Conservation (phyloP, 495 filamentous ascomycete genomes). For the Xylaria palmicola region DNA sequence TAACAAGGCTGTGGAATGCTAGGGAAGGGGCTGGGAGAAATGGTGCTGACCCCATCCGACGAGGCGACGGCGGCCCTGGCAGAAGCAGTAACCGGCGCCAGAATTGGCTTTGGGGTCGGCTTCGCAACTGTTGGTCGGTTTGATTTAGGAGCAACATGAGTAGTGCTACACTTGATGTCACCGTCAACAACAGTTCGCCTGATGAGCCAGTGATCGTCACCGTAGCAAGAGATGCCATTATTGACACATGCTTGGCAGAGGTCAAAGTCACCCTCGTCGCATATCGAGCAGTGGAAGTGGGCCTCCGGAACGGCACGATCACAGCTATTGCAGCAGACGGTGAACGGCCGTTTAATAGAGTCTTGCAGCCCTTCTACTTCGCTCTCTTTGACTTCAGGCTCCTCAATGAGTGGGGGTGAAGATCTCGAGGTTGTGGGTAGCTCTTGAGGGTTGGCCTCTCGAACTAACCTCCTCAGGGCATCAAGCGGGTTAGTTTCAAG, state of each 20-base stretch:
- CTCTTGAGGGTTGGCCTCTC: no score
- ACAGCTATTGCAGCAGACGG: slow-evolving; percentile 94
- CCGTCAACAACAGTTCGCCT: slow-evolving; percentile 81
- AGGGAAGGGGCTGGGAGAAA: no score
- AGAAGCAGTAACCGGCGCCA: no score
- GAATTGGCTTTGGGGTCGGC: background rate
- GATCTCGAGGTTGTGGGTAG: background rate
- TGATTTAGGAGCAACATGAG: slow-evolving; percentile 63
- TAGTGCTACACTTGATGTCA: slow-evolving; percentile 77
- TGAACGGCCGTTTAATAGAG: slow-evolving; percentile 36
- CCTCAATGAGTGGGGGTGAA: background rate
- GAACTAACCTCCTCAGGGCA: no score
- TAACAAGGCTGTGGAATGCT: no score
- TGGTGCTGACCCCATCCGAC: no score
- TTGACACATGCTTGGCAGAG: slow-evolving; percentile 80
- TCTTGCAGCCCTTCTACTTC: background rate
- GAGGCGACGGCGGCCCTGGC: no score
- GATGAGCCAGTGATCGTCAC: slow-evolving; percentile 85
- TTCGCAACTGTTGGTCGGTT: slow-evolving; percentile 21
- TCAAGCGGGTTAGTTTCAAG: no score
- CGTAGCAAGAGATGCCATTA: slow-evolving; percentile 70
- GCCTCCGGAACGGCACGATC: slow-evolving; percentile 69
- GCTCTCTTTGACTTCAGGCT: background rate
- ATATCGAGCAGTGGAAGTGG: slow-evolving; percentile 94
- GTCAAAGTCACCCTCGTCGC: slow-evolving; percentile 92